Evolutionary conservation across 2,329 filamentous ascomycete species (phyloP), one percentile per base, ranked within the genome.

Genomic region (Colletotrichum incanum): DNA sequence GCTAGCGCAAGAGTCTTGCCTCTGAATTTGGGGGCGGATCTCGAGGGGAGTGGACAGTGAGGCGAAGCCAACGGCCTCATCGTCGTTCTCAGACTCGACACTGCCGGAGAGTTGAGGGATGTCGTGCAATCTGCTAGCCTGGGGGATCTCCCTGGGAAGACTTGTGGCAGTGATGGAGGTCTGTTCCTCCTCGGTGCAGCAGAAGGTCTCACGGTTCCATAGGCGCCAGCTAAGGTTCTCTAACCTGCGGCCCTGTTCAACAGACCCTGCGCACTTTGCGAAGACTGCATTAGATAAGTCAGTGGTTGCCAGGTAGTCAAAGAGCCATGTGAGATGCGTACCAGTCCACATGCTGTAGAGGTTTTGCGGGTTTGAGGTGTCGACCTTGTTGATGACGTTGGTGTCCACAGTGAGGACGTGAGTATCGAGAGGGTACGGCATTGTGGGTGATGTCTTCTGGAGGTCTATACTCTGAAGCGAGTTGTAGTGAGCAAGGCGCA

Each of bases 341-440:
- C 95, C 94, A 82, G 94, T 95, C 95, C 95, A 98, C 90, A 98
- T 97, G 86, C 94, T 95, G 85, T 96, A 97, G 65, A 98, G 90
- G 80, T 95, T 97, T 84, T 97, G 94, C 37, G 94, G 92, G 82
- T 97, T 97, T 76, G 93, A 89, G n/a, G n/a, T n/a, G n/a, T n/a
- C n/a, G n/a, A n/a, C n/a, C n/a, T n/a, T n/a, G n/a, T n/a, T n/a
- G n/a, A 99, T 95, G 77, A 96, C 93, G 23, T 26, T 16, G 14
- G 47, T 50, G 23, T 98, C 95, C 82, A 98, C 93, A 74, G 94
- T 95, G 80, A 98, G 88, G 81, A 98, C 93, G 79, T 96, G 93
- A 73, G 93, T 92, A 82, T 93, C 91, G 83, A 97, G 47, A 8
- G 47, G 47, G 9, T 26, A 23, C 26, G 47, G n/a, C 47, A 50